These are phyloP conservation scores for Lolium rigidum DNA, from an alignment of 176 grass and related monocot genomes.

Conservation along the genomic window DNA sequence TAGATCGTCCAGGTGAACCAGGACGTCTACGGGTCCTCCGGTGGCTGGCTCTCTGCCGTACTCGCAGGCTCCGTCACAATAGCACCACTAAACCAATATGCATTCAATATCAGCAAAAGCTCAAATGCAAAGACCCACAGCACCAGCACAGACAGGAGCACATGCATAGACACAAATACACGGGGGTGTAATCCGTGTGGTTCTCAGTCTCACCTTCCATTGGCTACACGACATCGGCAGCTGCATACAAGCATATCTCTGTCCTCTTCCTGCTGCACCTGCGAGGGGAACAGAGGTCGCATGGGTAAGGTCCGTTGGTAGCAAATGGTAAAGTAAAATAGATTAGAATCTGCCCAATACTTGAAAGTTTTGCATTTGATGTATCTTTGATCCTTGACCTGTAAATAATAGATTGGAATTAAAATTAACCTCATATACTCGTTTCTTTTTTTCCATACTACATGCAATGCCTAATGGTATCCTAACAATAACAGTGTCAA, in stretches of 20 bases:
- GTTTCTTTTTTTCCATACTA: too few species aligned
- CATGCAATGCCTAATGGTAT: too few species aligned
- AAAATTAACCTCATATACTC: too few species aligned
- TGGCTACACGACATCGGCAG: constrained; percentile 54
- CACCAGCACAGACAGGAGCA: background rate
- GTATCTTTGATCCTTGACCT: too few species aligned
- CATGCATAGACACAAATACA: background rate
- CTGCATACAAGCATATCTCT: constrained; percentile 81
- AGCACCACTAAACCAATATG: background rate
- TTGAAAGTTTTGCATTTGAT: too few species aligned
- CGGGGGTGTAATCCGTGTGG: background rate
- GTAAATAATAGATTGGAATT: too few species aligned
- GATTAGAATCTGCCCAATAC: too few species aligned
- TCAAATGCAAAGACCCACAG: background rate
- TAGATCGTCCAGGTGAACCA: constrained; percentile 60
- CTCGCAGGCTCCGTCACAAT: constrained; percentile 57
- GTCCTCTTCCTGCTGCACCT: constrained; percentile 64
- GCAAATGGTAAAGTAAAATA: too few species aligned
- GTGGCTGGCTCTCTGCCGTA: constrained; percentile 69
- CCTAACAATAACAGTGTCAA: too few species aligned
- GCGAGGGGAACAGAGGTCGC: background rate
- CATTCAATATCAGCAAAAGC: background rate
- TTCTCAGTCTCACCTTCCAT: constrained; percentile 79
- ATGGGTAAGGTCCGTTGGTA: constrained; percentile 46
- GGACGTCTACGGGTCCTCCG: constrained; percentile 70